phyloP scores from a whole-genome alignment of 1,139 yeast species.

The Kodamaea plutei region DNA sequence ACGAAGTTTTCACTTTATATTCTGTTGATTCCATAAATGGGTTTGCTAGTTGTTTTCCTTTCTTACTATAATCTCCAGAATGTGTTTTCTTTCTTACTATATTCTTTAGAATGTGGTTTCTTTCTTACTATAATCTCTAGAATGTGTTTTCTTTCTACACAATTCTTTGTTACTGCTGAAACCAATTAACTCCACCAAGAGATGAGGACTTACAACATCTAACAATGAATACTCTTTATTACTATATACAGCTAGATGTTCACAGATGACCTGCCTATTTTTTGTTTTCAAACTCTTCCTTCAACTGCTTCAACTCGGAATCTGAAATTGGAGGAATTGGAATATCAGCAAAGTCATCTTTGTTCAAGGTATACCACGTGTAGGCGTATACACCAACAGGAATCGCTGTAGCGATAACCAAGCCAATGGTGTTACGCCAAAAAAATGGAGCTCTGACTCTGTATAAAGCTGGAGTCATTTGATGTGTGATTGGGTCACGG shows the following conservation, averaged over 20 bases:
- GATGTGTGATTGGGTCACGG: constrained; percentile 73
- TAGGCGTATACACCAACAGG: constrained; percentile 70
- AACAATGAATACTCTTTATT: not conserved
- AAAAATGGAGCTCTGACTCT: constrained; percentile 87
- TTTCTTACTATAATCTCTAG: too few species aligned
- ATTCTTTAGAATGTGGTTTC: too few species aligned
- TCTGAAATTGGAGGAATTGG: constrained; percentile 91
- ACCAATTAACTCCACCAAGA: too few species aligned
- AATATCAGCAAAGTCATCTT: constrained; percentile 84
- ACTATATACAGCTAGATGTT: constrained; percentile 5
- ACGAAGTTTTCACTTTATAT: too few species aligned
- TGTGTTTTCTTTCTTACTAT: too few species aligned
- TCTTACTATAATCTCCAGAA: too few species aligned
- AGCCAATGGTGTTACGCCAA: constrained; percentile 65
- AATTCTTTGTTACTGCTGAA: too few species aligned
- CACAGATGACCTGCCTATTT: constrained; percentile 20
- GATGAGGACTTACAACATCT: too few species aligned
- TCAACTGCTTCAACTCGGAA: constrained; percentile 66
- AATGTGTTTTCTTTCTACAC: too few species aligned
- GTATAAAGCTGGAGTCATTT: constrained; percentile 90
- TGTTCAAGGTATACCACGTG: constrained; percentile 67
- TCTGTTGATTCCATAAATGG: not conserved
- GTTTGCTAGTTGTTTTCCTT: not conserved
- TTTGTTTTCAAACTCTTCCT: constrained; percentile 58
- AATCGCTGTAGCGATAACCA: constrained; percentile 54